Conservation (phyloP, 202 grass and related monocot species). For the Miscanthus sacchariflorus region DNA sequence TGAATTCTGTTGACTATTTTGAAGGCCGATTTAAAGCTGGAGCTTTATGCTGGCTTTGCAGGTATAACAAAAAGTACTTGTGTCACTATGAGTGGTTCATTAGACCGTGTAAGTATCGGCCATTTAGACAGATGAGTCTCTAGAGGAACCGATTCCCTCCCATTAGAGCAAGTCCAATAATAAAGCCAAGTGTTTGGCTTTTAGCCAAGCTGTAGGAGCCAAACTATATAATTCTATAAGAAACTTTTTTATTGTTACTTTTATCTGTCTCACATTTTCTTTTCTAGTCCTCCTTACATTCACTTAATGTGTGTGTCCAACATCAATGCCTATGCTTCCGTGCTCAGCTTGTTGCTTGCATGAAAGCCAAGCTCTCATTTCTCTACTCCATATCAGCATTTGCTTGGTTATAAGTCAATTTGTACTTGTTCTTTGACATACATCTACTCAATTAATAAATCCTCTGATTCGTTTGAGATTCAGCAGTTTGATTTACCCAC, state of each 20-base stretch:
- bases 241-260: no score
- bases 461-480: conserved; percentile 2
- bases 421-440: not conserved
- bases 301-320: no score
- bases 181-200: no score
- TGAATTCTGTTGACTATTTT: conserved; percentile 90
- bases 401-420: not conserved
- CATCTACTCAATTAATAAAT: conserved; percentile 7
- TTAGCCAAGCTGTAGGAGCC: no score
- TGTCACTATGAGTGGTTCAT: not conserved
- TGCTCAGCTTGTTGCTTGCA: no score
- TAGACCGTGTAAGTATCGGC: not conserved
- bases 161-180: no score
- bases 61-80: conserved; percentile 51
- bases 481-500: not conserved
- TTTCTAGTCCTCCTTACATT: no score
- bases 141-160: no score
- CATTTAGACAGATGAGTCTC: not conserved
- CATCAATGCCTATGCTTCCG: no score
- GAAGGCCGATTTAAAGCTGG: conserved; percentile 93
- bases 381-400: not conserved
- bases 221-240: no score
- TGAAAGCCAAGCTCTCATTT: no score
- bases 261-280: no score
- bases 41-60: conserved; percentile 94